Evolutionary conservation across 2,329 filamentous ascomycete genomes (phyloP), one percentile per base, ranked within the genome.

Genomic region (Macroventuria anomochaeta): DNA sequence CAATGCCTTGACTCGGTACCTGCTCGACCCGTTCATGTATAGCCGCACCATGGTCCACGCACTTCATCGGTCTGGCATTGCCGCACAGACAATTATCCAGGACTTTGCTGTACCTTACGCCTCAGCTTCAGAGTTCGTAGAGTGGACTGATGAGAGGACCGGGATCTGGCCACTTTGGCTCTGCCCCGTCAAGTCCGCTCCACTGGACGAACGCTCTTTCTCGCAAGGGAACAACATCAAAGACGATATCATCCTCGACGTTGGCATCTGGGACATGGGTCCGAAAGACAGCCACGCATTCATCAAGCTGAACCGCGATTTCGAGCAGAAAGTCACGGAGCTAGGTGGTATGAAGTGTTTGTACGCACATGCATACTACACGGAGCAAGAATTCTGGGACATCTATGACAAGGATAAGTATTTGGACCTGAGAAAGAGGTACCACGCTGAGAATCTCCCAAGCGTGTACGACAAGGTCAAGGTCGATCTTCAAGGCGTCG

Each of bases 281-380:
- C 85, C 88, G 2, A 69, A 77, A 10, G 72, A 83, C 47, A 58
- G 72, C 20, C 76, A 76, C 0, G 79, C 80, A 3, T 93, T 93
- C 66, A 80, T 93, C 10, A 70, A 74, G 38, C 83, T 85, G 63
- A 96, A 96, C 75, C 82, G 88, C 20, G 81, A 81, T 31, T 81
- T 96, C 26, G 91, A 96, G 76, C 76, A 79, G 23, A 88, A 89
- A 68, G 82, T 93, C 1, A 78, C 80, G 39, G 80, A 85, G 62
- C 81, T 96, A 1, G 85, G 87, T 26, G 91, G 91, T 7, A 85
- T 89, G 80, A 96, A 96, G 78, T 96, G 90, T 86, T 79, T 96
- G 17, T 96, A 96, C 74, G 91, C 91, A 3, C 89, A 93, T 69
- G 88, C 90, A 0, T 96, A 92, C 77, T 96, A 95, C 73, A 82